These are phyloP conservation scores for Lachnellula cervina DNA, from an alignment of 2,329 filamentous ascomycete genomes.

Conservation along the genomic window DNA sequence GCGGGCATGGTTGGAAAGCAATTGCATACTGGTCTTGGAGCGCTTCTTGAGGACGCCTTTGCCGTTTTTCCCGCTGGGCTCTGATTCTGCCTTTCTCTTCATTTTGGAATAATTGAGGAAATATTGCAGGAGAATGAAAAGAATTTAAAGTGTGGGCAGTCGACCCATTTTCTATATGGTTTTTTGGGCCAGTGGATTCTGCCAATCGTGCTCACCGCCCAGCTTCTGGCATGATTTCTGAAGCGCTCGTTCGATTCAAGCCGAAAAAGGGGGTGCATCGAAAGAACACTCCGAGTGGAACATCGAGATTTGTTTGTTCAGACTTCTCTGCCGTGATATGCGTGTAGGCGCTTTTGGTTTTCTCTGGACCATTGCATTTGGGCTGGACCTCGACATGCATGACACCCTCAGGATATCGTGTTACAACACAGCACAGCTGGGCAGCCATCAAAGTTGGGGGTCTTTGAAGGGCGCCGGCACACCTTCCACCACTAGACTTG, in stretches of 20 bases:
- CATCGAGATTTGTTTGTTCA: constrained; percentile 5
- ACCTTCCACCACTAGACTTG: constrained; percentile 1
- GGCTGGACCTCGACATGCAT: constrained; percentile 2
- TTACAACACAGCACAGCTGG: neutral
- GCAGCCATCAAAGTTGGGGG: neutral
- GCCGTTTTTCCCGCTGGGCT: constrained; percentile 36
- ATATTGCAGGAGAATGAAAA: constrained; percentile 2
- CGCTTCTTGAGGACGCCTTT: constrained; percentile 47
- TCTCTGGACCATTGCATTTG: constrained; percentile 2
- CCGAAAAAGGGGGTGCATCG: constrained; percentile 16
- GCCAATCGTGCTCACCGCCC: constrained; percentile 8
- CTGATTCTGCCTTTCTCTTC: constrained; percentile 56
- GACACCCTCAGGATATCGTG: constrained; percentile 1
- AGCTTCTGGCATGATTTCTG: constrained; percentile 15
- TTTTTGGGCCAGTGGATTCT: constrained; percentile 9
- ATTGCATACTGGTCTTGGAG: constrained; percentile 38
- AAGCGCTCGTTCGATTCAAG: constrained; percentile 19
- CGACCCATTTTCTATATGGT: constrained; percentile 15
- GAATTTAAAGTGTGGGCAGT: constrained; percentile 8
- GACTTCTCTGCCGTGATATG: constrained; percentile 20
- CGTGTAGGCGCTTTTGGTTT: constrained; percentile 19
- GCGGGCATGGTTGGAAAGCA: constrained; percentile 6
- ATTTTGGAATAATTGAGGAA: constrained; percentile 34
- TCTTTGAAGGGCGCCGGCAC: neutral
- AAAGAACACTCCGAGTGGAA: constrained; percentile 9